These are phyloP conservation scores for Dactylellina cionopaga DNA, from an alignment of 2,329 filamentous ascomycete genomes.

Conservation along the genomic window DNA sequence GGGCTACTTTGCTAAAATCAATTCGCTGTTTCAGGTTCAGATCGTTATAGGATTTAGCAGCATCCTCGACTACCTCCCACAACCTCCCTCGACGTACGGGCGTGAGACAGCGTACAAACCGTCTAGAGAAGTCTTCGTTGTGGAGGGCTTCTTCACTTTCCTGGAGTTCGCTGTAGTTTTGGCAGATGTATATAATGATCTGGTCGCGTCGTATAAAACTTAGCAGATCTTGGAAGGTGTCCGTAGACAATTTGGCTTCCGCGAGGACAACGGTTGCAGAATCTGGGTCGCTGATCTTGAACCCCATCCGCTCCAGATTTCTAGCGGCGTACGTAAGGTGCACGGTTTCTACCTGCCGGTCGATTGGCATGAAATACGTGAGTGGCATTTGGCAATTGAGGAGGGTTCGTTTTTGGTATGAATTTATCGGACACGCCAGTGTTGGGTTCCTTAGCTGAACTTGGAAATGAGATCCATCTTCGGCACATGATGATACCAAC, in stretches of 20 bases:
- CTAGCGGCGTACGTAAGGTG: conserved; percentile 38
- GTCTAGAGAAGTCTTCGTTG: conserved; percentile 37
- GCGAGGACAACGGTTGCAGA: conserved; percentile 19
- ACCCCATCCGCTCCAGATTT: conserved; percentile 41
- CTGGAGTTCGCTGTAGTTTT: conserved; percentile 21
- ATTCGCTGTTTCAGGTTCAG: conserved; percentile 8
- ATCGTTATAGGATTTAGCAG: conserved; percentile 12
- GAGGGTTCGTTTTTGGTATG: conserved; percentile 8
- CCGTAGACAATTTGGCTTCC: conserved; percentile 20
- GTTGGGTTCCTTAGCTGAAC: conserved; percentile 58
- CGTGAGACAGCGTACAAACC: conserved; percentile 41
- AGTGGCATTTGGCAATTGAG: conserved; percentile 37
- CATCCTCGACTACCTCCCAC: conserved; percentile 38
- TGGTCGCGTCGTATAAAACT: conserved; percentile 22
- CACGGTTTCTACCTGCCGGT: conserved; percentile 26
- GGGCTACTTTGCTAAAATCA: background rate
- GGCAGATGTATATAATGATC: conserved; percentile 49
- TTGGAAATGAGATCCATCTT: conserved; percentile 62
- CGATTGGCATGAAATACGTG: conserved; percentile 44
- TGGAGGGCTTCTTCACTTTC: conserved; percentile 22
- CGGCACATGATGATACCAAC: conserved; percentile 60
- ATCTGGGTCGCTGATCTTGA: conserved; percentile 10
- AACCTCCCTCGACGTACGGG: conserved; percentile 31
- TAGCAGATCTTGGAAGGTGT: conserved; percentile 26
- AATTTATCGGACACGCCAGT: conserved; percentile 53